Conservation (phyloP, 2,329 filamentous ascomycete genomes). For the Cercospora beticola region DNA sequence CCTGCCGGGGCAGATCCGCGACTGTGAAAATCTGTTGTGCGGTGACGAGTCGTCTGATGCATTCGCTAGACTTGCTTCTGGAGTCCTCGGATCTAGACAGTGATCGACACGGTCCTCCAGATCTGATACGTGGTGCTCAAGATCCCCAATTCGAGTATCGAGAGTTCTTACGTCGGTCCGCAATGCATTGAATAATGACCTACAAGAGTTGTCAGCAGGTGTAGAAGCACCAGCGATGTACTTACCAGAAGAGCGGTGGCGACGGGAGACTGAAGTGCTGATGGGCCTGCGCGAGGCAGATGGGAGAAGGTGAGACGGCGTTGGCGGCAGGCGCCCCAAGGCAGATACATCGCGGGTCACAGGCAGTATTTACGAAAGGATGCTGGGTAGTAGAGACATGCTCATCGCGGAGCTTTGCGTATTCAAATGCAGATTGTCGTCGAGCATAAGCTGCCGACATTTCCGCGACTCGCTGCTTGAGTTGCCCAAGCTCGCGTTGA, state of each 20-base stretch:
- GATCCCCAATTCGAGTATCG: conserved; percentile 18
- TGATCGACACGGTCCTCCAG: conserved; percentile 28
- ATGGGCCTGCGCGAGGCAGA: conserved; percentile 3
- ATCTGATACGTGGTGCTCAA: conserved; percentile 28
- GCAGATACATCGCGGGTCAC: background rate
- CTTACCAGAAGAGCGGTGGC: conserved; percentile 28
- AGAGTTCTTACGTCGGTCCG: conserved; percentile 24
- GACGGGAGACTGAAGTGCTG: conserved; percentile 19
- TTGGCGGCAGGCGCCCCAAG: background rate
- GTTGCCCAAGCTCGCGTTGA: conserved; percentile 27
- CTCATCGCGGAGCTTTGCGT: conserved; percentile 15
- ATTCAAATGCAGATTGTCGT: background rate
- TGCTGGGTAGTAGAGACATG: conserved; percentile 19
- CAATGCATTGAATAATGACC: conserved; percentile 25
- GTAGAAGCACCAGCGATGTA: background rate
- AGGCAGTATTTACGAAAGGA: conserved; percentile 6
- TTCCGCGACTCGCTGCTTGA: conserved; percentile 28
- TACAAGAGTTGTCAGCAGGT: background rate
- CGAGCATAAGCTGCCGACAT: conserved; percentile 23
- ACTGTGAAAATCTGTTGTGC: background rate
- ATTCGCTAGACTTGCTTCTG: conserved; percentile 16
- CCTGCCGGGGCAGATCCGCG: background rate
- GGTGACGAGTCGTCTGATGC: background rate
- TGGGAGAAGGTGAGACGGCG: background rate
- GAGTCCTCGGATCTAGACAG: conserved; percentile 15